Conservation (phyloP, 176 grass and related monocot genomes). For the Lolium perenne region DNA sequence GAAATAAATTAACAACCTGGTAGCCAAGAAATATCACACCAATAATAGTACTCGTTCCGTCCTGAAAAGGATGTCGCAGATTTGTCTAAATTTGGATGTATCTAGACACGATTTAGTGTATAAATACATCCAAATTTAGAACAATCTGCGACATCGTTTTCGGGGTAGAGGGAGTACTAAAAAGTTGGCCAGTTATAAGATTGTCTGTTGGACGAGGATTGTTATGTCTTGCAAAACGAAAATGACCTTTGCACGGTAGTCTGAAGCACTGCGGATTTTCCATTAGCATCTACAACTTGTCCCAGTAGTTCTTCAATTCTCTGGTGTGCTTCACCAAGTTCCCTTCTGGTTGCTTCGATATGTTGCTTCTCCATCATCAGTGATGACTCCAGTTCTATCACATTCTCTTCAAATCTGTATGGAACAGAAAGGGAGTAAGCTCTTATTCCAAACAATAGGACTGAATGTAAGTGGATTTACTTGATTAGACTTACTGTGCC, state of each 20-base stretch:
- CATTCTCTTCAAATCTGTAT: conserved; percentile 63
- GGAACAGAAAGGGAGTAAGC: conserved; percentile 9
- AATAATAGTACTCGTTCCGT: neutral
- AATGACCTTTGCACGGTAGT: conserved; percentile 67
- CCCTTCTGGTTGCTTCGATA: conserved; percentile 45
- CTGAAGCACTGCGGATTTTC: conserved; percentile 58
- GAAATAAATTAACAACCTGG: conserved; percentile 25
- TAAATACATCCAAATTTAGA: too few species aligned
- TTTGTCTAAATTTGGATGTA: too few species aligned
- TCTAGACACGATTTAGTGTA: too few species aligned
- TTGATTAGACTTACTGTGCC: conserved; percentile 7
- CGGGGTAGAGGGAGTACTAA: neutral
- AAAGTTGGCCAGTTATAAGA: neutral
- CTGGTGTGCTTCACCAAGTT: conserved; percentile 59
- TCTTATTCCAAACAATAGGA: conserved; percentile 22
- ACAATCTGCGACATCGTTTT: too few species aligned
- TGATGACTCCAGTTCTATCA: conserved; percentile 56
- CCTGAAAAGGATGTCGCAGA: too few species aligned
- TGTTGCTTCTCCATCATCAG: conserved; percentile 52
- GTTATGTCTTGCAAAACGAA: conserved; percentile 30
- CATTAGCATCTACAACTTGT: conserved; percentile 58
- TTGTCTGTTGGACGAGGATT: conserved; percentile 17
- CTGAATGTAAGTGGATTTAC: conserved; percentile 29
- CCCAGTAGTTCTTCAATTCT: conserved; percentile 56
- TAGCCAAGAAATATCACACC: conserved; percentile 20